Percentiles rank a stretch among this genome's conserved stretches.
phyloP scores from a whole-genome alignment of 2,329 filamentous ascomycete genomes.

The Gnomoniopsis smithogilvyi region DNA sequence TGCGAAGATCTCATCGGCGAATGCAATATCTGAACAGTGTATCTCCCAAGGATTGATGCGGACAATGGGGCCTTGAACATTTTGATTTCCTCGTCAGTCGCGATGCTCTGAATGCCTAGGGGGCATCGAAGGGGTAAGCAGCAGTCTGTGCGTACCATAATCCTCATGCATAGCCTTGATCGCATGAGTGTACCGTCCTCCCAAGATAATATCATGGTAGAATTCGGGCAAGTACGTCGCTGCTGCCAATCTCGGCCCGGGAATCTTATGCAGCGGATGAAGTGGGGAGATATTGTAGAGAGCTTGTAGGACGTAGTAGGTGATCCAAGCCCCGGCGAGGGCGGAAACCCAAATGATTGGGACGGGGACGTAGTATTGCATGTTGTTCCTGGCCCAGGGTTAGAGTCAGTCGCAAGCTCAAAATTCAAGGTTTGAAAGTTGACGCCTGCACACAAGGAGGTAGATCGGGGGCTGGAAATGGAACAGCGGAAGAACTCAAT shows the following conservation, averaged over 20 bases:
- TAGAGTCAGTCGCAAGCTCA: too few species aligned
- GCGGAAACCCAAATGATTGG: background rate
- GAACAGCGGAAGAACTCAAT: too few species aligned
- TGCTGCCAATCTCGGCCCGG: constrained; percentile 31
- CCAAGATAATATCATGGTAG: constrained; percentile 28
- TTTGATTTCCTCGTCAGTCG: background rate
- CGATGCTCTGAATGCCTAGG: background rate
- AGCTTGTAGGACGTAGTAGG: constrained; percentile 2
- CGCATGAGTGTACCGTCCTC: constrained; percentile 27
- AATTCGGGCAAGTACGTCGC: constrained; percentile 29
- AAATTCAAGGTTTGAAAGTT: too few species aligned
- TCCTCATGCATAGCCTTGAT: constrained; percentile 31
- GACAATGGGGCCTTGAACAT: constrained; percentile 28
- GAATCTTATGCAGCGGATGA: constrained; percentile 22
- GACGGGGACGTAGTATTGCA: background rate
- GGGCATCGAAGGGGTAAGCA: background rate
- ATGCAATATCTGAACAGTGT: constrained; percentile 30
- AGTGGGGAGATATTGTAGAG: constrained; percentile 10
- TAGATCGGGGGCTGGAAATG: too few species aligned
- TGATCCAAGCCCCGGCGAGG: background rate
- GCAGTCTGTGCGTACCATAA: constrained; percentile 13
- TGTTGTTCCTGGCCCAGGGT: background rate
- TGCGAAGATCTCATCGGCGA: constrained; percentile 35
- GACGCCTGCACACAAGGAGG: too few species aligned
- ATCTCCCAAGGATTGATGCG: constrained; percentile 31